These are phyloP conservation scores for Leccinum subtestaceum DNA, from an alignment of 768 basidiomycete species.

Conservation along the genomic window DNA sequence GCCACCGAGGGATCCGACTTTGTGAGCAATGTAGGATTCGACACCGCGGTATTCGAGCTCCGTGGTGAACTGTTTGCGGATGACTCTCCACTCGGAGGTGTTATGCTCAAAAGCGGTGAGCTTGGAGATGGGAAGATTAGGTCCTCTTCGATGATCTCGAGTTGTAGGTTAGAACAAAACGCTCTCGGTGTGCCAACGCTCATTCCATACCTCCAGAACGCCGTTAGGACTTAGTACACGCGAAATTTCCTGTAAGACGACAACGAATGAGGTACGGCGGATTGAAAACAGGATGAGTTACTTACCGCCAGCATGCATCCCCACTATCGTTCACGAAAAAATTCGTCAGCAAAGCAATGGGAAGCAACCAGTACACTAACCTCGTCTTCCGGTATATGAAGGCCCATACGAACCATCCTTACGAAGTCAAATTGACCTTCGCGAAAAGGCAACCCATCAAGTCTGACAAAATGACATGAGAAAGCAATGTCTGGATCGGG, in stretches of 20 bases:
- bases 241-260: conserved; percentile 52
- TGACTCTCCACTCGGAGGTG: conserved; percentile 11
- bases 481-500: background rate
- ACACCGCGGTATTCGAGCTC: conserved; percentile 29
- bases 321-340: conserved; percentile 45
- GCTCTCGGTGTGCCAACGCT: background rate
- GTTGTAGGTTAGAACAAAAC: conserved; percentile 7
- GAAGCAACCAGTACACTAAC: conserved; percentile 30
- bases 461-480: conserved; percentile 36
- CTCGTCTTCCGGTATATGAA: conserved; percentile 73
- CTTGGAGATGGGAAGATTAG: conserved; percentile 59
- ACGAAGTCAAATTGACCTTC: conserved; percentile 62
- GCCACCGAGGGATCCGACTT: conserved; percentile 25
- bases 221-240: conserved; percentile 64
- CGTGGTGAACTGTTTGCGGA: conserved; percentile 24
- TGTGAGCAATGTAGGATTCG: conserved; percentile 15
- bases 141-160: conserved; percentile 73
- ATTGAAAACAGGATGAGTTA: conserved; percentile 9
- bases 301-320: conserved; percentile 60
- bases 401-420: conserved; percentile 58
- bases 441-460: conserved; percentile 63
- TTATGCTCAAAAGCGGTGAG: conserved; percentile 5
- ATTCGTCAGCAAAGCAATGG: conserved; percentile 14
- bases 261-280: conserved; percentile 15
- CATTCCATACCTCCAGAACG: conserved; percentile 54